Evolutionary conservation across 2,329 filamentous ascomycete species (phyloP).

Genomic region (Colletotrichum godetiae): DNA sequence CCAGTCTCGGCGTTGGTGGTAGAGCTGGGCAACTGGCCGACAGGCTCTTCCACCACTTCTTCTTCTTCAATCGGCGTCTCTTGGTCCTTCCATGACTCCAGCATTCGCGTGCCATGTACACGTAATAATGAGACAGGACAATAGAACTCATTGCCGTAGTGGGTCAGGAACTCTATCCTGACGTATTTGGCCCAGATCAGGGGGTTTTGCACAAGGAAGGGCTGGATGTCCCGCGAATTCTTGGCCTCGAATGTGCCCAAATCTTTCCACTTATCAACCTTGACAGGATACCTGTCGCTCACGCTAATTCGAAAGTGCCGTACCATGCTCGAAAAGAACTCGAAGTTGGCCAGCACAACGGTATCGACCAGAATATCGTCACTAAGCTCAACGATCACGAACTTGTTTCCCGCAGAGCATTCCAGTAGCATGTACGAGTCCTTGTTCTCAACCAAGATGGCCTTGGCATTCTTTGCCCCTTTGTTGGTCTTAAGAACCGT

Average conservation of each 20-base stretch:
- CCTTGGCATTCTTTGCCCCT: conserved; percentile 87
- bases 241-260: conserved; percentile 90
- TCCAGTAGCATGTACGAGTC: conserved; percentile 98
- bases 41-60: conserved; percentile 58
- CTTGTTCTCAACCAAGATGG: conserved; percentile 95
- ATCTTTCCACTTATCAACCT: conserved; percentile 90
- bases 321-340: conserved; percentile 99
- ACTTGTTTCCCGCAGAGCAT: conserved; percentile 88
- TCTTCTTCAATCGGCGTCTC: conserved; percentile 73
- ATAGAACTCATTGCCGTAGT: conserved; percentile 97
- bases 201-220: conserved; percentile 93
- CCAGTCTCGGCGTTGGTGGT: too few relatives aligned
- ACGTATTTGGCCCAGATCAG: conserved; percentile 96
- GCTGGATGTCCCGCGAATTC: conserved; percentile 93
- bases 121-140: conserved; percentile 91
- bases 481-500: conserved; percentile 91
- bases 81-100: conserved; percentile 90
- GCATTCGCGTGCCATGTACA: conserved; percentile 95
- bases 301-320: conserved; percentile 91
- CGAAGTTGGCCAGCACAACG: conserved; percentile 96
- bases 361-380: conserved; percentile 91
- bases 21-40: background rate
- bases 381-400: conserved; percentile 93
- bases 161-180: conserved; percentile 88
- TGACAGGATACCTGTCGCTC: conserved; percentile 93